A percentile compares a stretch with the other conserved stretches of the same genome.
phyloP scores from a whole-genome alignment of 2,329 filamentous ascomycete genomes.

The Penicillium expansum region DNA sequence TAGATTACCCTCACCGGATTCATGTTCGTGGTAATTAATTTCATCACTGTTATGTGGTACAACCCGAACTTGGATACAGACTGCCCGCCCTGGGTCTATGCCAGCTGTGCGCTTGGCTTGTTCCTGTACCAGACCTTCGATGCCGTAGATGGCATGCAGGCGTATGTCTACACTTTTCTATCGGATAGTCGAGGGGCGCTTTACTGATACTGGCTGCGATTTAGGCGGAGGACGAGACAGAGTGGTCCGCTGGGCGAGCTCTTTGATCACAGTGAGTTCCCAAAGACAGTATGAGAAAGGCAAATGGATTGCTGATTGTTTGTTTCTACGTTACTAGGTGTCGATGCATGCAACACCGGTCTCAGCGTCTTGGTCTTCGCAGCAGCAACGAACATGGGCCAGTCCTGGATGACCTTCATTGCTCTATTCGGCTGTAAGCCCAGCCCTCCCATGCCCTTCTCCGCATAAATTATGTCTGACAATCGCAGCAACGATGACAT shows the following conservation, averaged over 20 bases:
- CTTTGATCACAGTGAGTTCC: conserved; percentile 77
- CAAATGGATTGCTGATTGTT: background rate
- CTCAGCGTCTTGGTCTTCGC: conserved; percentile 91
- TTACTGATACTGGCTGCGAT: conserved; percentile 9
- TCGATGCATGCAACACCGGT: conserved; percentile 95
- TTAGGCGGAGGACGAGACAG: conserved; percentile 78
- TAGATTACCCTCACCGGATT: conserved; percentile 88
- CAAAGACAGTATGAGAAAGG: background rate
- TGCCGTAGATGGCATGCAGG: conserved; percentile 90
- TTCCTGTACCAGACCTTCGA: conserved; percentile 99
- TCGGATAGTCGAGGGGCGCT: background rate
- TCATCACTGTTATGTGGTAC: conserved; percentile 92
- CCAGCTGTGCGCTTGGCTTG: conserved; percentile 80
- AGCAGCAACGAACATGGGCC: conserved; percentile 86
- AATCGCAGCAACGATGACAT: conserved; percentile 73
- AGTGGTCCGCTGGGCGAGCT: conserved; percentile 92
- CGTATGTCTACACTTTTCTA: conserved; percentile 55
- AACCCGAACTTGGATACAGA: conserved; percentile 91
- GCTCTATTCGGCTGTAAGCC: conserved; percentile 74
- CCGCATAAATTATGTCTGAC: conserved; percentile 8
- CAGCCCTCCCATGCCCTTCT: background rate
- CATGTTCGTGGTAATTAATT: conserved; percentile 81
- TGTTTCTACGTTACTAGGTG: conserved; percentile 45
- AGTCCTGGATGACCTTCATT: conserved; percentile 83
- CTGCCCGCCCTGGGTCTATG: conserved; percentile 94